Evolutionary conservation across 2,329 filamentous ascomycete species (phyloP), one percentile per base, ranked within the genome.

Genomic region (Elsinoe ampelina): DNA sequence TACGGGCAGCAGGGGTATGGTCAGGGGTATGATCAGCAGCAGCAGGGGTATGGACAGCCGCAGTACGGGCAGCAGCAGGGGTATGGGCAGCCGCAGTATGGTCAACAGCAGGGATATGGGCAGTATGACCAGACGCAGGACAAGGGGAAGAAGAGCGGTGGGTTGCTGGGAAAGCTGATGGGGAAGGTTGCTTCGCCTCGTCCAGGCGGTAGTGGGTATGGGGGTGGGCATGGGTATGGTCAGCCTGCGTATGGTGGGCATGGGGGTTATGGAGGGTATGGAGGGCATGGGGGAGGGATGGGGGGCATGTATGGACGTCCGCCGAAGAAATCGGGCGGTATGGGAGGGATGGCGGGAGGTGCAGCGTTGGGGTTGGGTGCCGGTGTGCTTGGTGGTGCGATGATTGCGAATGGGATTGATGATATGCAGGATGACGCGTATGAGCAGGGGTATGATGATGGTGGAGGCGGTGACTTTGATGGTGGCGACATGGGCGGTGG

Each of bases 341-440:
- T 92, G 72, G 87, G 88, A n/a, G 87, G 88, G 13, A 77, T 80
- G 59, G 81, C 78, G 1, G 89, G 87, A 48, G 89, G 84, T 54
- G 82, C 85, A 7, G 87, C 87, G 19, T 74, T 95, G 42, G 90
- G 90, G 73, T 70, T 88, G 3, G 90, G 89, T 63, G 90, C 86
- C 61, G 90, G 90, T 70, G 66, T 95, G 67, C 65, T 95, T 1
- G 91, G 89, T 63, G 90, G 90, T 57, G 80, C 82, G 60, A 60
- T 95, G 64, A 71, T 95, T 32, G 84, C 91, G 52, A 73, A 86
- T 57, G 80, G 63, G 3, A 58, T 84, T 59, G 68, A 78, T 47
- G 71, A 87, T 62, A 72, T 85, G 59, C 75, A 81, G 4, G 79
- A 80, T 10, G 45, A 65, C 3, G 61, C 59, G 30, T 85, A 82